A percentile compares a stretch with the other conserved stretches of the same genome.
These are phyloP conservation scores for Achlya hypogyna DNA, from an alignment of 352 stramenopile species.

Conservation along the genomic window DNA sequence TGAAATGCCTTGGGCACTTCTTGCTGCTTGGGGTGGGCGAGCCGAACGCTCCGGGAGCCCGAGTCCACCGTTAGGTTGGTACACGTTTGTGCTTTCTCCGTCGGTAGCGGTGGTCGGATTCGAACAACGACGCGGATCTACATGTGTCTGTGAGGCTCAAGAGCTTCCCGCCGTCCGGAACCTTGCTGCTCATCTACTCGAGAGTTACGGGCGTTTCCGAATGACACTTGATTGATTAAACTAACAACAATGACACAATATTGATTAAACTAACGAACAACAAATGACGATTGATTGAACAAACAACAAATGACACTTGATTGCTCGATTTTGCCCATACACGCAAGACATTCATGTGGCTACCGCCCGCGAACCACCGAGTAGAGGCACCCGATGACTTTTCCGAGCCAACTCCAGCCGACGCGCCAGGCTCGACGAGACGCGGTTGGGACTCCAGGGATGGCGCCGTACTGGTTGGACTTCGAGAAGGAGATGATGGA, in stretches of 20 bases:
- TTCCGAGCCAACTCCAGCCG: too few species aligned
- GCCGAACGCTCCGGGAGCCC: conserved; percentile 18
- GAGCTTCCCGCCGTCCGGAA: background rate
- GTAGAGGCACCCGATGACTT: too few species aligned
- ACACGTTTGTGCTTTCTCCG: conserved; percentile 30
- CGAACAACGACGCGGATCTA: conserved; percentile 46
- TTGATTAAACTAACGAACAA: background rate
- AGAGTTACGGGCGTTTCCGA: too few species aligned
- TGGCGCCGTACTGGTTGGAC: conserved; percentile 43
- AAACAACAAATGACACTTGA: too few species aligned
- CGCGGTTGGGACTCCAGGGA: too few species aligned
- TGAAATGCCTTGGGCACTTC: conserved; percentile 29
- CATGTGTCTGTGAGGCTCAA: background rate
- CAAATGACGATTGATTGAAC: too few species aligned
- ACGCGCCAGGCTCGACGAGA: too few species aligned
- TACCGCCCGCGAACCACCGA: too few species aligned
- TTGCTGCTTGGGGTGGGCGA: conserved; percentile 5
- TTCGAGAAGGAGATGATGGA: conserved; percentile 64
- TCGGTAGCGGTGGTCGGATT: conserved; percentile 32
- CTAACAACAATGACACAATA: background rate
- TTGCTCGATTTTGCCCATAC: too few species aligned
- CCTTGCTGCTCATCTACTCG: background rate
- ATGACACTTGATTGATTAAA: background rate
- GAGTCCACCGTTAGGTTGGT: conserved; percentile 29
- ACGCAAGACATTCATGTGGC: too few species aligned